A percentile compares a stretch with the other conserved stretches of the same genome.
Conservation (phyloP, 2,329 filamentous ascomycete genomes). For the Fusarium irregulare region DNA sequence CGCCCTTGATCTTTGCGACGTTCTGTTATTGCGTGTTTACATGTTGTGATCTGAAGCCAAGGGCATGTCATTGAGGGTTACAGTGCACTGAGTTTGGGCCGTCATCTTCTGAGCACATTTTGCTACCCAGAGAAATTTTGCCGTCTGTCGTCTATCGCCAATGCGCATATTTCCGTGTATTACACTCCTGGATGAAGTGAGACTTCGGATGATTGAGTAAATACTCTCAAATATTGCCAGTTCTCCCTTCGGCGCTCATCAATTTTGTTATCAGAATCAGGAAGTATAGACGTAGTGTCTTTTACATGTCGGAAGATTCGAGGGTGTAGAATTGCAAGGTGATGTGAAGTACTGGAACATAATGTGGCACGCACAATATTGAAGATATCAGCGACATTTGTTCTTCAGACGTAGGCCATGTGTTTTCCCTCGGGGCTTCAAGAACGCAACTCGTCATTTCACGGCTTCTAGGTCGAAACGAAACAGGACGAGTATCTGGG, state of each 20-base stretch:
- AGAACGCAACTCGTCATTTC: not conserved
- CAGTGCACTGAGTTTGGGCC: not conserved
- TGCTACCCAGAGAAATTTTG: not conserved
- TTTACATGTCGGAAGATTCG: too few relatives aligned
- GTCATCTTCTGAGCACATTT: not conserved
- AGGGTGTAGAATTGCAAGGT: not conserved
- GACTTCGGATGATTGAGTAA: not conserved
- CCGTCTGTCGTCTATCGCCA: accelerated
- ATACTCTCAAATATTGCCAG: too few relatives aligned
- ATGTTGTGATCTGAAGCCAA: not conserved
- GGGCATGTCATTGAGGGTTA: not conserved
- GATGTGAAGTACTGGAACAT: not conserved
- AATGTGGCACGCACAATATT: not conserved
- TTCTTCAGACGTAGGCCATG: too few relatives aligned
- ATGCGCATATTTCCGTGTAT: not conserved
- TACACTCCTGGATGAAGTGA: not conserved
- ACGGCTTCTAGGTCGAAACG: not conserved
- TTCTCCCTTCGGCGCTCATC: too few relatives aligned
- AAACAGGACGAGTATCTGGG: not conserved
- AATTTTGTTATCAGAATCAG: too few relatives aligned
- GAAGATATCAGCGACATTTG: not conserved
- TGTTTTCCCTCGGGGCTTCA: not conserved
- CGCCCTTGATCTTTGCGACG: too few relatives aligned
- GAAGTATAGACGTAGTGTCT: not conserved
- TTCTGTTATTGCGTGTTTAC: not conserved